A percentile compares a stretch with the other conserved stretches of the same genome.
These are phyloP conservation scores for Suillus spraguei DNA, from an alignment of 768 basidiomycete species.

Conservation along the genomic window DNA sequence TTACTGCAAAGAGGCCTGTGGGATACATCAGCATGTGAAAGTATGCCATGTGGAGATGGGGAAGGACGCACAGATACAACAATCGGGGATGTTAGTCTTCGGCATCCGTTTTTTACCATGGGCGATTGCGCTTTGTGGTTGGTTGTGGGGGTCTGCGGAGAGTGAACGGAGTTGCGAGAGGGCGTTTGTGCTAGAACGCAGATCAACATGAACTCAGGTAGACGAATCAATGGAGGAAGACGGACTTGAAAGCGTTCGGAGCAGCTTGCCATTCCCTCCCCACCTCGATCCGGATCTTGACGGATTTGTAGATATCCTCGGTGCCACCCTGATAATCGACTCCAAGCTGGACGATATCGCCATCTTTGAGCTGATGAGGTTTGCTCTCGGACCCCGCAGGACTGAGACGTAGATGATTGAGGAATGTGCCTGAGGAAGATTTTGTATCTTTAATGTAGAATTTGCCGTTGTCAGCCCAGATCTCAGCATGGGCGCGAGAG, in stretches of 20 bases:
- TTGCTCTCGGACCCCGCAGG: conserved; percentile 81
- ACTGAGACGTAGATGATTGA: conserved; percentile 90
- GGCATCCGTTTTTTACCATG: conserved; percentile 31
- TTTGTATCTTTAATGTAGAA: conserved; percentile 93
- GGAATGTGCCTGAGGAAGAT: conserved; percentile 88
- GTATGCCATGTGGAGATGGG: background rate
- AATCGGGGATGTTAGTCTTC: conserved; percentile 67
- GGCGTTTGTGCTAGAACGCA: conserved; percentile 58
- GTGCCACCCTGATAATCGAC: conserved; percentile 98
- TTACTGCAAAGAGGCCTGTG: conserved; percentile 77
- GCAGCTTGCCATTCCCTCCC: conserved; percentile 89
- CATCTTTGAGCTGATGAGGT: conserved; percentile 83
- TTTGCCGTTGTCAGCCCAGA: conserved; percentile 75
- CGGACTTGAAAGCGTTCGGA: conserved; percentile 84
- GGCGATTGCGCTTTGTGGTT: conserved; percentile 14
- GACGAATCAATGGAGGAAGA: background rate
- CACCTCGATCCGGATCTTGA: conserved; percentile 94
- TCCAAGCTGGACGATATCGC: conserved; percentile 92
- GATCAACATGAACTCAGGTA: background rate
- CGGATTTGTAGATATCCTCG: conserved; percentile 96
- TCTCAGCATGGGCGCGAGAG: conserved; percentile 91
- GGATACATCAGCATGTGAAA: conserved; percentile 10
- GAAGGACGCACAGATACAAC: conserved; percentile 83
- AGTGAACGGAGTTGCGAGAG: conserved; percentile 83
- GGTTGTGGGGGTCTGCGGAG: conserved; percentile 39